Percentiles rank a stretch among this genome's conserved stretches.
These are phyloP conservation scores for Mycoemilia scoparia DNA, from an alignment of 192 early-diverging fungal genomes.

Conservation along the genomic window DNA sequence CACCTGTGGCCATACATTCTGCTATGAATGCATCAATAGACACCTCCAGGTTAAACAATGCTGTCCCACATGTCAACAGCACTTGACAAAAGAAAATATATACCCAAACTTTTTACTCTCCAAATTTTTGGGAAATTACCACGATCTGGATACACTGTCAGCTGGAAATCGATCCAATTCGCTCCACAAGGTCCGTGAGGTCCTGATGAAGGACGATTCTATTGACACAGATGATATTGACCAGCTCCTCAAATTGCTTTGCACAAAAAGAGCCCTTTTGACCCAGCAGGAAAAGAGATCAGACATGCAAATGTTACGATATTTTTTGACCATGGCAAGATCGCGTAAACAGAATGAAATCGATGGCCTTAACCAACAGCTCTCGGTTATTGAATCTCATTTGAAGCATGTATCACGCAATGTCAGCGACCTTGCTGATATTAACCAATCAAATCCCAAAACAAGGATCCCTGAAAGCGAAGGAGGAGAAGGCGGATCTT, in stretches of 20 bases:
- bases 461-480: conserved; percentile 1
- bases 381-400: conserved; percentile 20
- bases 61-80: conserved; percentile 52
- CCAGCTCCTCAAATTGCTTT: conserved; percentile 32
- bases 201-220: conserved; percentile 12
- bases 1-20: conserved; percentile 74
- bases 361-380: conserved; percentile 20
- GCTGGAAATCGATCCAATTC: conserved; percentile 6
- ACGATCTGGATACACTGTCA: neutral
- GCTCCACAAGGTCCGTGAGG: conserved; percentile 12
- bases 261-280: conserved; percentile 40
- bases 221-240: conserved; percentile 42
- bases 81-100: conserved; percentile 44
- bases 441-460: conserved; percentile 2
- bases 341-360: conserved; percentile 33
- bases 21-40: conserved; percentile 52
- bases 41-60: conserved; percentile 36
- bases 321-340: conserved; percentile 46
- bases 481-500: conserved; percentile 4
- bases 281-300: conserved; percentile 33
- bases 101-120: conserved; percentile 61
- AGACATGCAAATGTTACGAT: conserved; percentile 36
- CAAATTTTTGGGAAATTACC: conserved; percentile 11
- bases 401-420: conserved; percentile 20
- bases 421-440: conserved; percentile 3